Evolutionary conservation across 2,329 filamentous ascomycete species (phyloP), one percentile per base, ranked within the genome.

Genomic region (Lecanicillium sp.): DNA sequence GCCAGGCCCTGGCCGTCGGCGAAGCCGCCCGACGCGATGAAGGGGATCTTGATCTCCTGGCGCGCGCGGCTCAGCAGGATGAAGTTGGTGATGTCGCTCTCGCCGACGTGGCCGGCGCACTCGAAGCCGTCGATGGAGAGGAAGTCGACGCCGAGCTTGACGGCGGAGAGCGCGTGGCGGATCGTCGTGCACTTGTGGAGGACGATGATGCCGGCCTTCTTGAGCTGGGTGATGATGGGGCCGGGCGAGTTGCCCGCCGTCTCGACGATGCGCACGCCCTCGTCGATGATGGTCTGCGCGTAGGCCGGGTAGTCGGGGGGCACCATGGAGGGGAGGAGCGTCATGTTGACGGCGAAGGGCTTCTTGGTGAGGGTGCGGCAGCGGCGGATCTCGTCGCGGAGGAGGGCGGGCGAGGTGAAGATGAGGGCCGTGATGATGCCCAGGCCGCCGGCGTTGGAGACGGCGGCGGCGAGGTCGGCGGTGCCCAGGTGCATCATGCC

Each of bases 151-250:
- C 93, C 93, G 32, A 97, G 82, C 69, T 95, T 95, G 51, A 95
- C 78, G 41, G 93, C 93, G 55, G 86, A 90, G 66, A 89, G 81
- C 17, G 93, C 93, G 65, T 98, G 93, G 48, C 90, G 77, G 69
- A 98, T 95, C 5, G 89, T 94, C 8, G 93, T 98, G 75, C 93
- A 97, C 73, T 98, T 98, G 79, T 98, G 93, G 49, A 98, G 73
- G 58, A 98, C 83, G 48, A 79, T 91, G 60, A 80, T 79, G 49
- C 81, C 82, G 5, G 84, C 86, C 52, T 78, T 78, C 72, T 97
- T 98, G 47, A 98, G 78, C 73, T 89, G 81, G 63, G 80, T 75
- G 66, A 98, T 97, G 54, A 98, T 84, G 3, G 90, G 90, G 1
- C 90, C 93, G 0, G 93, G 93, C 44, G 71, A 75, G 73, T 95